Evolutionary conservation across 2,329 filamentous ascomycete species (phyloP), one percentile per base, ranked within the genome.

Genomic region (Pyrenophora tritici-repentis): DNA sequence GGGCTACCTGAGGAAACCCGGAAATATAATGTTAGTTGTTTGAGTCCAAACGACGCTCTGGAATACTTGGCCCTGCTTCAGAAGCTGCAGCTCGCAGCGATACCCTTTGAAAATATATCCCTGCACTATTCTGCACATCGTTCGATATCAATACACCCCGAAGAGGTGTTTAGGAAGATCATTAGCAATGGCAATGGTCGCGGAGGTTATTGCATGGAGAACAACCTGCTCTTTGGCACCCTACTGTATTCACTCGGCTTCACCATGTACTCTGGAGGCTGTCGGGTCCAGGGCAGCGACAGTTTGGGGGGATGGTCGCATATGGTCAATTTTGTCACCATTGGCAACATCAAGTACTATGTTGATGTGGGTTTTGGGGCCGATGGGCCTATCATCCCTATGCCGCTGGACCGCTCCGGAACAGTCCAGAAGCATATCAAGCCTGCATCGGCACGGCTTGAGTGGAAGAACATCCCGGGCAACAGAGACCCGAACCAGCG

Each of bases 161-260:
- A 79, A 17, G 68, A 71, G 3, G 65, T 86, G 6, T 85, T 77
- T 63, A 71, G 77, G 35, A 85, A 85, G 62, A 75, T 85, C 39
- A 74, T 86, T 29, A 77, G 81, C 1, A 73, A 73, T 38, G 68
- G 78, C 33, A 72, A 71, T 39, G 75, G 75, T 4, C 67, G 81
- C 26, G 83, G 83, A 20, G 83, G 83, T 1, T 84, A 85, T 53
- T 86, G 83, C 63, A 84, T 86, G 81, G 83, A 86, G 66, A 83
- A 79, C 56, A 84, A 83, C 38, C 68, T 71, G 3, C 68, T 86
- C 26, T 80, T 86, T 52, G 77, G 75, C 6, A 77, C 75, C 3
- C 70, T 85, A 10, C 62, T 86, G 38, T 72, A 76, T 35, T 79
- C 76, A 1, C 61, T 86, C 31, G 82, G 82, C 0, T 85, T 78